Conservation (phyloP, 148 eudicot species). For the Selenicereus undatus region DNA sequence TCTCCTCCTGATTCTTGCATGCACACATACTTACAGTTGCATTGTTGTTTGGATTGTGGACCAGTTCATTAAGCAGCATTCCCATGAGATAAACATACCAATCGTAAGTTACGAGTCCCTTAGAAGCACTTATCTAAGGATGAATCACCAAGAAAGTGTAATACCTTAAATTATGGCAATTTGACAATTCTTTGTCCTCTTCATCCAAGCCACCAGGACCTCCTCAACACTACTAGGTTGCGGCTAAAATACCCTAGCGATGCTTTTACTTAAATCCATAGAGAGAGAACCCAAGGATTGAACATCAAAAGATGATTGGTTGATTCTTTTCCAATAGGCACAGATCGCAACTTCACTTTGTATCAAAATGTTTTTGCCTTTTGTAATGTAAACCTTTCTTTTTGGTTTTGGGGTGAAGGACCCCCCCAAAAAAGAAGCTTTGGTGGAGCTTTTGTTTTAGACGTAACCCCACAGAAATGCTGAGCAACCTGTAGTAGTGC, state of each 20-base stretch:
- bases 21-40: background rate
- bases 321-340: constrained; percentile 24
- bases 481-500: too few relatives aligned
- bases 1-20: background rate
- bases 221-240: too few relatives aligned
- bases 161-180: background rate
- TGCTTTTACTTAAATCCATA: too few relatives aligned
- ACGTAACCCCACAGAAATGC: too few relatives aligned
- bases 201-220: too few relatives aligned
- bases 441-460: too few relatives aligned
- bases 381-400: too few relatives aligned
- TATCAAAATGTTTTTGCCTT: background rate
- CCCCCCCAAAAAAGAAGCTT: too few relatives aligned
- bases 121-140: background rate
- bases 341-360: background rate
- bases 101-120: background rate
- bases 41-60: background rate
- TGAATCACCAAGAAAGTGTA: background rate
- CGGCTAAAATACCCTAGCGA: too few relatives aligned
- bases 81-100: background rate
- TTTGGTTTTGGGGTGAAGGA: too few relatives aligned
- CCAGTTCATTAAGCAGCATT: background rate
- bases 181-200: too few relatives aligned
- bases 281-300: background rate
- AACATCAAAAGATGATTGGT: too few relatives aligned